Evolutionary conservation across 257 asterid genomes (phyloP), one percentile per base, ranked within the genome.

Genomic region (Lithospermum erythrorhizon): DNA sequence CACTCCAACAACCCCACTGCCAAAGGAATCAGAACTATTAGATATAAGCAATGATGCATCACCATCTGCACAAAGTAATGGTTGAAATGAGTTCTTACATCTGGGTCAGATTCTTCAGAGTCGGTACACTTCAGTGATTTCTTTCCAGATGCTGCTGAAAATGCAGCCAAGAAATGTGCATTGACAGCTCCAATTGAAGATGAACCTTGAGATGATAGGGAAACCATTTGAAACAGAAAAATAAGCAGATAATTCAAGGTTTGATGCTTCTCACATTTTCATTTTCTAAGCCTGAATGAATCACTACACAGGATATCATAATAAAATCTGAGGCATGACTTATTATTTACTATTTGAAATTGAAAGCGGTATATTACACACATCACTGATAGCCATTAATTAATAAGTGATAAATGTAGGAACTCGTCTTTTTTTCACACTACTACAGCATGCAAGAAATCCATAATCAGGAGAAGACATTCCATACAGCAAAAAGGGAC

Each of bases 1-100:
- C 85, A 78, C 80, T 89, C 97, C 97, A 89, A 76, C 94, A 79
- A 58, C 97, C 95, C 97, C 97, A 89, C 97, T 89, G 79, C 60
- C 61, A 81, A 65, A 78, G 69, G 65, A 61, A 66, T 66, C 67
- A 23, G 41, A 53, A 68, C 67, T 29, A 62, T 60, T 64, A 30
- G 27, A 48, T 53, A 9, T 21, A 62, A 53, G 24, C 67, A 70
- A 62, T 70, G 59, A 58, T 49, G 62, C 27, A 47, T 53, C 49
- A 62, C 61, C 59, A 21, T 19, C n/a, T 18, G 58, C 48, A 62
- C 30, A 61, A 57, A 57, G 45, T 53, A 21, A 24, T 17, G 57
- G 62, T 16, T 15, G 41, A 57, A 62, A 65, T 21, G 52, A 64
- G 62, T 65, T 72, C 86, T 73, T 78, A 89, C 97, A 64, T 86